Percentiles rank a stretch among this genome's conserved stretches.
Evolutionary conservation across 1,139 yeast genomes (phyloP).

Genomic region (Blastobotrys indianensis): DNA sequence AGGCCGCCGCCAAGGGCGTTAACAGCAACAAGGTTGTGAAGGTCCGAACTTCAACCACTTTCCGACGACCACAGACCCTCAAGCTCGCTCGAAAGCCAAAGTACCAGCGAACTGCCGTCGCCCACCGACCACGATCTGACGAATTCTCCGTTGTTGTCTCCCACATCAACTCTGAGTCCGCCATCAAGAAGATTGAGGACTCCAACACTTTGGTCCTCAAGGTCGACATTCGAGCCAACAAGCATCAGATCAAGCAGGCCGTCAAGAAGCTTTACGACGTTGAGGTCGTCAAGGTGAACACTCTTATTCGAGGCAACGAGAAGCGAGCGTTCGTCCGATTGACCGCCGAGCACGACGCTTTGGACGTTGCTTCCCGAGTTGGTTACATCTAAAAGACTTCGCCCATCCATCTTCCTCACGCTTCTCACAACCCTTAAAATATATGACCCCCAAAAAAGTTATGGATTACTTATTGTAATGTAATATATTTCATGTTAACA

Average conservation of each 20-base stretch:
- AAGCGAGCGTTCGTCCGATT: slow-evolving; percentile 99
- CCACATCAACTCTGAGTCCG: slow-evolving; percentile 97
- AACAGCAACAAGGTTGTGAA: slow-evolving; percentile 85
- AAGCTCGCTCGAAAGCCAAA: slow-evolving; percentile 90
- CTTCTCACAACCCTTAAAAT: background rate
- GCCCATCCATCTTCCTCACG: background rate
- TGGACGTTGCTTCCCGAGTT: slow-evolving; percentile 99
- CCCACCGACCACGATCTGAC: slow-evolving; percentile 96
- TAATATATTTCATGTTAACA: slow-evolving; percentile 2
- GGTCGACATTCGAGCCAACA: slow-evolving; percentile 95
- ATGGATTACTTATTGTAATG: slow-evolving; percentile 6
- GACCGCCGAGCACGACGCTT: slow-evolving; percentile 99
- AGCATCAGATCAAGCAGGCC: slow-evolving; percentile 96
- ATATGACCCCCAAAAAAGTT: background rate
- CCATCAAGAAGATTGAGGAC: slow-evolving; percentile 99
- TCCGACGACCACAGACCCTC: slow-evolving; percentile 98
- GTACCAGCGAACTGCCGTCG: slow-evolving; percentile 93
- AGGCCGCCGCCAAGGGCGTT: slow-evolving; percentile 98
- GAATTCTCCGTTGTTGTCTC: slow-evolving; percentile 91
- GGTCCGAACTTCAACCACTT: slow-evolving; percentile 92
- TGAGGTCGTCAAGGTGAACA: slow-evolving; percentile 90
- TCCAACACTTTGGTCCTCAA: slow-evolving; percentile 99
- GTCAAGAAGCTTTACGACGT: slow-evolving; percentile 98
- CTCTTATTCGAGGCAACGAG: slow-evolving; percentile 96
- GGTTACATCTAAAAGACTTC: slow-evolving; percentile 73